Base-by-base conservation (phyloP, 768 basidiomycete genomes). In the Lentinula lateritia region DNA sequence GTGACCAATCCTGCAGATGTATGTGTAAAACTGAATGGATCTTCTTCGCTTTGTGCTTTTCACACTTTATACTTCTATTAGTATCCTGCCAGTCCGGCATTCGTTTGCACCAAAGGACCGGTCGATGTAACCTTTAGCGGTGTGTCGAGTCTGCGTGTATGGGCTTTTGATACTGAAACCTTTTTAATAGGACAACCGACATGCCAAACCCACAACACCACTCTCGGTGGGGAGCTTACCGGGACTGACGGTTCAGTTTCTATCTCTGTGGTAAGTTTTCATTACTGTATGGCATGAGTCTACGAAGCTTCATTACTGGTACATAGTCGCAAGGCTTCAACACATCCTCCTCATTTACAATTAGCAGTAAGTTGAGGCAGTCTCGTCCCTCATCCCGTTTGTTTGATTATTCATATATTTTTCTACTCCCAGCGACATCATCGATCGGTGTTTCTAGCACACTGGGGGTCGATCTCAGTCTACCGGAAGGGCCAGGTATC, bases 1-100 rank as follows among this genome's bases (percentile, higher is more conserved):
- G 63, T 64, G 1, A 62, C 65, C 15, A 64, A 66, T 42, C 63
- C 65, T 35, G 32, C 1, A 8, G 58, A 65, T 13, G 58, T 63
- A 42, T 12, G 55, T 32, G 18, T 52, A 36, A 36, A 36, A 0
- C 10, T 1, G 20, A 6, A 45, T 18, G 16, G 4, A 6, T 54
- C 20, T 57, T 7, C 32, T 32, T 10, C 18, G 42, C 16, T 45
- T 5, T 12, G 32, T 15, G 18, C 23, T 23, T 20, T 45, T 57
- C 34, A 9, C 38, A 39, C 13, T 32, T 10, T 32, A 9, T 32
- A 8, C 52, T 20, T 3, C 10, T 52, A 15, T 2, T 52, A 57
- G 39, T 57, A 57, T 39, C 36, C 39, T 23, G 42, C 42, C 23
- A 18, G 39, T 10, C 55, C 55, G 3, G 55, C 55, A 3, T 7